A percentile compares a stretch with the other conserved stretches of the same genome.
Evolutionary conservation across 495 filamentous ascomycete genomes (phyloP).

Genomic region (Aspergillus sclerotiicarbonarius): DNA sequence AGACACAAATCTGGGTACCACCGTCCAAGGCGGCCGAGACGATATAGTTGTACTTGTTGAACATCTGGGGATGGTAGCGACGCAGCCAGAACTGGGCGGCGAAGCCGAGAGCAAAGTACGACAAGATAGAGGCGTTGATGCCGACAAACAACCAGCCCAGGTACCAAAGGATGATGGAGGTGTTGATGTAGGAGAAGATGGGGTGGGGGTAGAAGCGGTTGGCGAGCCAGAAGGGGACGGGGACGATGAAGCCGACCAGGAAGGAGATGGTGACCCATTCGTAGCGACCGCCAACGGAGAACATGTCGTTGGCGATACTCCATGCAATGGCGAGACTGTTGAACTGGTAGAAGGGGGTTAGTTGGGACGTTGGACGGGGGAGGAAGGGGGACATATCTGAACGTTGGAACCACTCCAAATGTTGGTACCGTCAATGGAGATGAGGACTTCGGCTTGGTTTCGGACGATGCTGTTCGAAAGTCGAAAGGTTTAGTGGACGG

Average conservation of each 20-base stretch:
- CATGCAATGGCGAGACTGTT: constrained; percentile 1
- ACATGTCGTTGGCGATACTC: constrained; percentile 8
- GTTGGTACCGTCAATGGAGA: constrained; percentile 1
- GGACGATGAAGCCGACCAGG: constrained; percentile 4
- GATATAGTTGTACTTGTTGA: constrained; percentile 3
- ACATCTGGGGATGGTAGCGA: neutral
- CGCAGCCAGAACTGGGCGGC: constrained; percentile 4
- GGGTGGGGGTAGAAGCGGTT: neutral
- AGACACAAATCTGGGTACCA: neutral
- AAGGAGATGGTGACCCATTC: constrained; percentile 3
- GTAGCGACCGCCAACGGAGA: constrained; percentile 4
- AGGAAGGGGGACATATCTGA: neutral
- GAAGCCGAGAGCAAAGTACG: neutral
- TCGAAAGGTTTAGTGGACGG: neutral
- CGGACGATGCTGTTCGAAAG: neutral
- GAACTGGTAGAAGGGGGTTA: neutral
- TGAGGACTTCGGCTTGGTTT: neutral
- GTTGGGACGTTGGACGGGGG: neutral
- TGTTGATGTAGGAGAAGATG: constrained; percentile 6
- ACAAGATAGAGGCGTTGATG: constrained; percentile 1
- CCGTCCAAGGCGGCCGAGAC: constrained; percentile 2
- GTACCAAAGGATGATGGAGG: constrained; percentile 6
- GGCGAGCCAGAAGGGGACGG: constrained; percentile 3
- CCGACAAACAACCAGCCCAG: constrained; percentile 3
- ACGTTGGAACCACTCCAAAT: constrained; percentile 2